These are phyloP conservation scores for Gyromitra esculenta DNA, from an alignment of 2,329 filamentous ascomycete species.

Conservation along the genomic window DNA sequence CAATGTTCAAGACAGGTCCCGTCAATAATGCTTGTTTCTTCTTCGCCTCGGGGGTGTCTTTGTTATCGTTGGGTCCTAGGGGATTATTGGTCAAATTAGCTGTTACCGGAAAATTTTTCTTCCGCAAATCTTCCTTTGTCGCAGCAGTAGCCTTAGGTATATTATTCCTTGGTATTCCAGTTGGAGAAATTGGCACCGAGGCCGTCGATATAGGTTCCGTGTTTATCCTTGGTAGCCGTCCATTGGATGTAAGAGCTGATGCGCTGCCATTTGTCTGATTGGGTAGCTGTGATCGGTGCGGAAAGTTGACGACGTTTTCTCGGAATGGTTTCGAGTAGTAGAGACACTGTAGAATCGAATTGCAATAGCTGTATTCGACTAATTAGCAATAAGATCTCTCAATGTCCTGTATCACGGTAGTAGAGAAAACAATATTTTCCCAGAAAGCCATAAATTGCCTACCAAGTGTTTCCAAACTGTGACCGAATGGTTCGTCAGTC, in stretches of 20 bases:
- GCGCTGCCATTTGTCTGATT: slow-evolving; percentile 61
- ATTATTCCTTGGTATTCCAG: slow-evolving; percentile 53
- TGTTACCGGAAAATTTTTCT: slow-evolving; percentile 67
- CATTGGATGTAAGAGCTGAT: slow-evolving; percentile 25
- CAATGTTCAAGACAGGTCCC: slow-evolving; percentile 85
- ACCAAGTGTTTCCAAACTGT: slow-evolving; percentile 98
- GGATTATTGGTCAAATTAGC: slow-evolving; percentile 65
- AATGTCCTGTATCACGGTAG: slow-evolving; percentile 3
- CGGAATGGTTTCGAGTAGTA: slow-evolving; percentile 96
- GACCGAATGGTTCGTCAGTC: slow-evolving; percentile 51
- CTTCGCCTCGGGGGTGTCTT: slow-evolving; percentile 95
- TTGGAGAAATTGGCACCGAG: slow-evolving; percentile 66
- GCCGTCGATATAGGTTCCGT: slow-evolving; percentile 66
- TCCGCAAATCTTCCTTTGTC: slow-evolving; percentile 58
- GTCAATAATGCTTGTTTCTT: slow-evolving; percentile 93
- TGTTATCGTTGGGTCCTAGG: slow-evolving; percentile 82
- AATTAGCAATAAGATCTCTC: slow-evolving; percentile 21
- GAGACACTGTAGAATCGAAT: slow-evolving; percentile 95
- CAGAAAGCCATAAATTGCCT: slow-evolving; percentile 59
- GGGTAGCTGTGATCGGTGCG: slow-evolving; percentile 66
- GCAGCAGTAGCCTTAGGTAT: slow-evolving; percentile 60
- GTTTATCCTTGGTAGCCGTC: slow-evolving; percentile 64
- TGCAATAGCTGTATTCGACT: slow-evolving; percentile 78
- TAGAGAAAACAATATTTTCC: not conserved
- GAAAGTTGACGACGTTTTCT: slow-evolving; percentile 92